Percentiles rank a stretch among this genome's conserved stretches.
Evolutionary conservation across 1,284 basidiomycete genomes (phyloP).

Genomic region (Cryptococcus deneoformans): DNA sequence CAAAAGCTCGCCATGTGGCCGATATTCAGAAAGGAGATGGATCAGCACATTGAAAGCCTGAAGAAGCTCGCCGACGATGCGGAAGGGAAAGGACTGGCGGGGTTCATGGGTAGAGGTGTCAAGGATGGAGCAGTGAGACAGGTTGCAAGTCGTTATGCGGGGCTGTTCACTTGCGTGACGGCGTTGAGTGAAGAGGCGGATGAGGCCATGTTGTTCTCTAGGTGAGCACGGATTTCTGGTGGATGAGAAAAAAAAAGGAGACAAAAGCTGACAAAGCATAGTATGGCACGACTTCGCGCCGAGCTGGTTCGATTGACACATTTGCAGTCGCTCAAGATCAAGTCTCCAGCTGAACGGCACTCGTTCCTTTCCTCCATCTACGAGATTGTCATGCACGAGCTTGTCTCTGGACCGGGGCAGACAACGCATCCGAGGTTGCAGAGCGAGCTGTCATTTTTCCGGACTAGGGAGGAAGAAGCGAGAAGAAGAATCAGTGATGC

Average conservation of each 20-base stretch:
- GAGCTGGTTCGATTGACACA: slow-evolving; percentile 78
- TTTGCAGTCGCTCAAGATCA: slow-evolving; percentile 66
- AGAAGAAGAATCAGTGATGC: slow-evolving; percentile 50
- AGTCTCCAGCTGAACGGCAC: slow-evolving; percentile 57
- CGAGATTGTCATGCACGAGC: slow-evolving; percentile 68
- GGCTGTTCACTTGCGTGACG: slow-evolving; percentile 74
- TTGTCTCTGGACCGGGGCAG: slow-evolving; percentile 57
- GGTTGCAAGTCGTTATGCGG: slow-evolving; percentile 65
- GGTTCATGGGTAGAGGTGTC: slow-evolving; percentile 58
- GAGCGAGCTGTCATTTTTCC: slow-evolving; percentile 60
- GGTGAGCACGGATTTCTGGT: slow-evolving; percentile 54
- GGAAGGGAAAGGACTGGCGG: slow-evolving; percentile 50
- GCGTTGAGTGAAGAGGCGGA: slow-evolving; percentile 75
- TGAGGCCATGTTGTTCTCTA: slow-evolving; percentile 91
- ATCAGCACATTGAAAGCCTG: slow-evolving; percentile 74
- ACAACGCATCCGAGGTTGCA: slow-evolving; percentile 60
- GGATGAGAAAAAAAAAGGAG: neutral
- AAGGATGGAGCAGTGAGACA: slow-evolving; percentile 65
- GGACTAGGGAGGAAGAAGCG: slow-evolving; percentile 59
- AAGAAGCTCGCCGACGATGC: slow-evolving; percentile 74
- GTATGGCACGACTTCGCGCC: slow-evolving; percentile 77
- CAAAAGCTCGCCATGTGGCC: slow-evolving; percentile 86
- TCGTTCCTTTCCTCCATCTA: slow-evolving; percentile 70
- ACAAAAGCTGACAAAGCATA: slow-evolving; percentile 38
- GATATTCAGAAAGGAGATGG: slow-evolving; percentile 80